Conservation (phyloP, 306 rosid genomes). For the Quercus ilex region DNA sequence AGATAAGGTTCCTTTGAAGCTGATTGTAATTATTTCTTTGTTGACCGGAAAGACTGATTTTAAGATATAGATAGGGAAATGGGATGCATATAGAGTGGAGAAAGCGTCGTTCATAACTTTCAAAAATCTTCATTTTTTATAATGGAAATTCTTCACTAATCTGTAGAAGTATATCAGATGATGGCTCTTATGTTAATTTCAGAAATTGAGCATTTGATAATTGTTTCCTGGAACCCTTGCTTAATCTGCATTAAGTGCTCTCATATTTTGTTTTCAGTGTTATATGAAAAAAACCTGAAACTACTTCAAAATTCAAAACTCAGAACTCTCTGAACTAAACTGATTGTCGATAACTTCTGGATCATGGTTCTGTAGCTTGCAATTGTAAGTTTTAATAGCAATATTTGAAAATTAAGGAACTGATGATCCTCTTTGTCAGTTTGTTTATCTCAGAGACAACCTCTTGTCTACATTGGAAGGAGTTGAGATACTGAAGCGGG, state of each 20-base stretch:
- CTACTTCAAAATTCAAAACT: background rate
- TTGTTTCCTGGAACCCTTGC: background rate
- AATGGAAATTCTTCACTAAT: background rate
- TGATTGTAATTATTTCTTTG: background rate
- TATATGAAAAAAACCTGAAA: background rate
- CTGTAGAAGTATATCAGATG: background rate
- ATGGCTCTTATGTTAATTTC: background rate
- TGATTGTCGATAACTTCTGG: background rate
- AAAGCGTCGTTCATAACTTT: background rate
- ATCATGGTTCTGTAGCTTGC: background rate
- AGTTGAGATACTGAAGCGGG: conserved; percentile 80
- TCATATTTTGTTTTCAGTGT: background rate
- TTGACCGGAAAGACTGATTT: background rate
- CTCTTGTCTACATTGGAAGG: conserved; percentile 93
- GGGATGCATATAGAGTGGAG: background rate
- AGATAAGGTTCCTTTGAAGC: background rate
- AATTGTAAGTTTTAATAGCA: background rate
- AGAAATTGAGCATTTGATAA: background rate
- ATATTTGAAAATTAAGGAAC: background rate
- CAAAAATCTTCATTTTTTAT: background rate
- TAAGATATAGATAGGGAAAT: background rate
- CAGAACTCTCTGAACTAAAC: background rate
- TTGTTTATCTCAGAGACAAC: conserved; percentile 94
- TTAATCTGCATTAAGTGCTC: background rate
- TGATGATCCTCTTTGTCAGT: conserved; percentile 53